Evolutionary conservation across 306 rosid genomes (phyloP), one percentile per base, ranked within the genome.

Genomic region (Quercus mongolica): DNA sequence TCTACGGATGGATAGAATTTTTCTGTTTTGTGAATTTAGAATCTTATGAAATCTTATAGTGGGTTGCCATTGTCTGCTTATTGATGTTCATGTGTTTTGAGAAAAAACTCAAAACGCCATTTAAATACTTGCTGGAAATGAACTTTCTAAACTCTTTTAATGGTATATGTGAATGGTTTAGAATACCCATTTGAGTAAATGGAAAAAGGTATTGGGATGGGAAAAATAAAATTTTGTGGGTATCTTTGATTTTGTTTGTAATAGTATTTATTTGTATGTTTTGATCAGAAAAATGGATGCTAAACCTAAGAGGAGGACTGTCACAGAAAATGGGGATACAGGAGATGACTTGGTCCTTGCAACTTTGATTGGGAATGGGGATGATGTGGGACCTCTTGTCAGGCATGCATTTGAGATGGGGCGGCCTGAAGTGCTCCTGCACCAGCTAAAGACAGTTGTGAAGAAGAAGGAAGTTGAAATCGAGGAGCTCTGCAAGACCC

Each of bases 401-500:
- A 81, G 98, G 84, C 98, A 95, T 76, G 96, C 97, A 44, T 93
- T 95, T 31, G 98, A 95, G 88, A 91, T 88, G 92, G 93, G 97
- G 55, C 87, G 88, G 56, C 98, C 99, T 0, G 91, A 91, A 71
- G 87, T 88, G 61, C 96, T 95, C 52, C 94, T 93, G 44, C 93
- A 91, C 77, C 99, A 93, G 83, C 92, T 95, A 62, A 88, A 88
- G 75, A 82, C 69, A 18, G 92, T 95, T 30, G 96, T 95, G 65
- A 93, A 80, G 86, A 95, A 93, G 86, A 91, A 90, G 65, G 99
- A 93, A 85, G 92, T 85, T 14, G 98, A 91, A 73, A 95, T 95
- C 7, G 99, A 95, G 87, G 97, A 90, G n/a, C 91, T 95, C 82
- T 95, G 99, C 88, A 95, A 95, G 90, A 95, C 93, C 2, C 98